Conservation (phyloP, 768 basidiomycete species). For the Lactarius akahatsu region DNA sequence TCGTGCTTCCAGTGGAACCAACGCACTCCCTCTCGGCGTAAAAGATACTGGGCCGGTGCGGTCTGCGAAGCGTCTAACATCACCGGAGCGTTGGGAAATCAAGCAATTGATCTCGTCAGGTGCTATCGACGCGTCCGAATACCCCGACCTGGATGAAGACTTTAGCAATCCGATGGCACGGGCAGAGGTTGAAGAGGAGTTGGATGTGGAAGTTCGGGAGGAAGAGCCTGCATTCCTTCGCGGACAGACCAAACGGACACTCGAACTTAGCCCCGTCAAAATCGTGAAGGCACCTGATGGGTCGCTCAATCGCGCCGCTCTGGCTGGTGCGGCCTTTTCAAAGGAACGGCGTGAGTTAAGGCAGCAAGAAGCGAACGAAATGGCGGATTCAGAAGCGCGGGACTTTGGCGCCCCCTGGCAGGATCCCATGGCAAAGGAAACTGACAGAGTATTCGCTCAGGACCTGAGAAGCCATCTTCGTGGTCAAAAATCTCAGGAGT, state of each 20-base stretch:
- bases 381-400: conserved; percentile 89
- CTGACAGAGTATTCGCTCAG: conserved; percentile 89
- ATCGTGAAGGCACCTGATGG: conserved; percentile 99
- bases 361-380: conserved; percentile 92
- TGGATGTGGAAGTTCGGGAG: conserved; percentile 96
- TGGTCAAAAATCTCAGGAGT: conserved; percentile 79
- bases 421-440: conserved; percentile 92
- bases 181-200: conserved; percentile 90
- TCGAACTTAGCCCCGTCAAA: conserved; percentile 96
- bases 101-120: conserved; percentile 98
- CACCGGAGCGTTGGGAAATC: conserved; percentile 99
- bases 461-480: conserved; percentile 81
- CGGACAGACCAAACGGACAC: conserved; percentile 93
- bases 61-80: conserved; percentile 87
- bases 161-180: conserved; percentile 71
- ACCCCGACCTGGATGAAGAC: conserved; percentile 90
- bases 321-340: conserved; percentile 89
- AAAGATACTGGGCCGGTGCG: conserved; percentile 56
- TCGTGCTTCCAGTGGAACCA: conserved; percentile 75
- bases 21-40: conserved; percentile 75
- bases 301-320: conserved; percentile 90
- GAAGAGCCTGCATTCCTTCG: conserved; percentile 95
- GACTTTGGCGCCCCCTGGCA: conserved; percentile 97
- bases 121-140: conserved; percentile 87
- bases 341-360: conserved; percentile 94